A percentile compares a stretch with the other conserved stretches of the same genome.
phyloP scores from a whole-genome alignment of 179 eudicot species.

The Spergularia azorica region DNA sequence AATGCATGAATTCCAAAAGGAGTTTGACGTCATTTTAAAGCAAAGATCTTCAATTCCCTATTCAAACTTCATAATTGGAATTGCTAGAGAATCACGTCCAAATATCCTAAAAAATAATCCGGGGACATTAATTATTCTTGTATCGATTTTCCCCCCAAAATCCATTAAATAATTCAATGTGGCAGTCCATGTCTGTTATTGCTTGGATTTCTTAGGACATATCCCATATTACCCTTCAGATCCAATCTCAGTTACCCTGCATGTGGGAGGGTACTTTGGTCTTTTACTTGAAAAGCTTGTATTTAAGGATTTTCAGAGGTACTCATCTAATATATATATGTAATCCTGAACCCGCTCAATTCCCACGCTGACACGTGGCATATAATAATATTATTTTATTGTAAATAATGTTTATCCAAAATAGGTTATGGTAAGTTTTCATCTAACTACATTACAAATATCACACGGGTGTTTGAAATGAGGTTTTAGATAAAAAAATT shows the following conservation, averaged over 20 bases:
- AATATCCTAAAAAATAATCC: not conserved
- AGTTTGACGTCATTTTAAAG: slow-evolving; percentile 29
- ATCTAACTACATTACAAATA: too few species aligned
- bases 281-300: slow-evolving; percentile 5
- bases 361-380: too few species aligned
- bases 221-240: slow-evolving; percentile 20
- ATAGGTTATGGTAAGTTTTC: too few species aligned
- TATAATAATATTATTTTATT: too few species aligned
- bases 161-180: slow-evolving; percentile 12
- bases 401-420: too few species aligned
- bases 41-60: slow-evolving; percentile 27
- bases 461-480: too few species aligned
- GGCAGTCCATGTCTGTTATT: slow-evolving; percentile 30
- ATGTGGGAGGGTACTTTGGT: slow-evolving; percentile 15
- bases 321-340: too few species aligned
- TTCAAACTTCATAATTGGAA: slow-evolving; percentile 29
- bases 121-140: slow-evolving; percentile 26
- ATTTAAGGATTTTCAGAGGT: not conserved
- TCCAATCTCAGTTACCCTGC: not conserved
- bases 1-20: slow-evolving; percentile 6
- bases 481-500: too few species aligned
- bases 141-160: slow-evolving; percentile 21
- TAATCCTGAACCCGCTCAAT: too few species aligned
- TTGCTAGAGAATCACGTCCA: slow-evolving; percentile 25
- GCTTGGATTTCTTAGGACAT: slow-evolving; percentile 12